Conservation (phyloP, 352 stramenopile species). For the Phytophthora chlamydospora region DNA sequence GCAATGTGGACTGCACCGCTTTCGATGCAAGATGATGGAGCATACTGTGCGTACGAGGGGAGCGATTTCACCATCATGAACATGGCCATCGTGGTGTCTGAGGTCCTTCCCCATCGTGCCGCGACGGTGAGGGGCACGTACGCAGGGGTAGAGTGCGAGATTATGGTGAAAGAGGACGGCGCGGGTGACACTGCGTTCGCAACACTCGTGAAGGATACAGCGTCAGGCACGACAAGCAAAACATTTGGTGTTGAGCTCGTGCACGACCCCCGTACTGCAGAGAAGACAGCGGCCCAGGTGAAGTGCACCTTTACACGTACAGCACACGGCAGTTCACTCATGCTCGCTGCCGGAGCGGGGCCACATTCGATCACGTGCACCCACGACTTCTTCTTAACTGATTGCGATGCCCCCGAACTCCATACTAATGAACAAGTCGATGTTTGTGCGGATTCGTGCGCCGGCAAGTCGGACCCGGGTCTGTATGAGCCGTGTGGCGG, state of each 20-base stretch:
- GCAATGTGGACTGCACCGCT: slow-evolving; percentile 10
- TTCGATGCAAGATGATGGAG: not conserved
- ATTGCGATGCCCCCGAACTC: slow-evolving; percentile 45
- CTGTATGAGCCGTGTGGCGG: slow-evolving; percentile 49
- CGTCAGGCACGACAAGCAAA: not conserved
- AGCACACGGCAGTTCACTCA: not conserved
- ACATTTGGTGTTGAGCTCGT: slow-evolving; percentile 50
- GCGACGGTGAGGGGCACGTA: not conserved
- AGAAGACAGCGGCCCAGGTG: slow-evolving; percentile 36
- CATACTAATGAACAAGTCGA: slow-evolving; percentile 33
- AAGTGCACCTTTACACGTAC: slow-evolving; percentile 42
- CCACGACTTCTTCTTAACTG: slow-evolving; percentile 44
- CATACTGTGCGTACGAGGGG: slow-evolving; percentile 13
- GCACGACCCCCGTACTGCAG: slow-evolving; percentile 31
- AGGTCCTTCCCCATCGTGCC: not conserved
- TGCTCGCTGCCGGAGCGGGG: not conserved
- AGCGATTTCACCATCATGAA: slow-evolving; percentile 21
- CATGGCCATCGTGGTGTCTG: not conserved
- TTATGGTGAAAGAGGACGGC: slow-evolving; percentile 3
- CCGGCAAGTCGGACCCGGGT: slow-evolving; percentile 27
- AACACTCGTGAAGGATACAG: not conserved
- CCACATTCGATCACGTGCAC: slow-evolving; percentile 34
- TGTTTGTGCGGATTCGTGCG: slow-evolving; percentile 34
- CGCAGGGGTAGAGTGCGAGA: not conserved
- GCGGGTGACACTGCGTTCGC: not conserved